Evolutionary conservation across 2,329 filamentous ascomycete genomes (phyloP).

Genomic region (Diaporthe nobilis): DNA sequence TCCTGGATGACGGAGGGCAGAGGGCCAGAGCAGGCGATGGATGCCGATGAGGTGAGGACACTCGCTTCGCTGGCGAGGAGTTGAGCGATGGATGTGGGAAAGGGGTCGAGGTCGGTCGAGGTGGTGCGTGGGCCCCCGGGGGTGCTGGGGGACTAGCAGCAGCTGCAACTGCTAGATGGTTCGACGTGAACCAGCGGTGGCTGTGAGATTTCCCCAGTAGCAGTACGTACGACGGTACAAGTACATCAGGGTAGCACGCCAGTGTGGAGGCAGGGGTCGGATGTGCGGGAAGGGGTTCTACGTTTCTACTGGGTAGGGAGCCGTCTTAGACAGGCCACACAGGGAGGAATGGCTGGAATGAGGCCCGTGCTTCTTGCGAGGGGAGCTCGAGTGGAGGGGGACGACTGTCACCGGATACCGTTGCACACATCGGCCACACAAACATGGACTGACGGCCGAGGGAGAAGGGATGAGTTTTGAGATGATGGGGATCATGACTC

Average conservation of each 20-base stretch:
- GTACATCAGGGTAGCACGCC: background rate
- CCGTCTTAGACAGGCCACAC: background rate
- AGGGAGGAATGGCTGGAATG: background rate
- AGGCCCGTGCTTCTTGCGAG: background rate
- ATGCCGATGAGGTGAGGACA: constrained; percentile 15
- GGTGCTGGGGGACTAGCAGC: background rate
- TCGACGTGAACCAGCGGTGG: constrained; percentile 26
- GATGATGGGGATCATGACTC: background rate
- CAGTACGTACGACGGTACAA: background rate
- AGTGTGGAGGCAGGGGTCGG: constrained; percentile 13
- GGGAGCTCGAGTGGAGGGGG: constrained; percentile 14
- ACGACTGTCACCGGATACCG: background rate
- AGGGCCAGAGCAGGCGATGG: background rate
- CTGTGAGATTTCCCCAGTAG: constrained; percentile 11
- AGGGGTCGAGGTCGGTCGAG: constrained; percentile 23
- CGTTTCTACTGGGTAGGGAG: constrained; percentile 15
- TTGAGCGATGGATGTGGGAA: constrained; percentile 18
- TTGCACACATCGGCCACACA: background rate
- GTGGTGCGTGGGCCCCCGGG: background rate
- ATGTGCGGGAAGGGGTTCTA: constrained; percentile 12
- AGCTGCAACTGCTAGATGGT: constrained; percentile 16
- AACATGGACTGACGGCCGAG: background rate
- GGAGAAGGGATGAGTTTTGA: constrained; percentile 23
- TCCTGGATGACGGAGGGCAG: background rate
- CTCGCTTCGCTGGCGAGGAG: constrained; percentile 21